A percentile compares a stretch with the other conserved stretches of the same genome.
phyloP scores from a whole-genome alignment of 495 filamentous ascomycete species.

The Acidomyces sp. region DNA sequence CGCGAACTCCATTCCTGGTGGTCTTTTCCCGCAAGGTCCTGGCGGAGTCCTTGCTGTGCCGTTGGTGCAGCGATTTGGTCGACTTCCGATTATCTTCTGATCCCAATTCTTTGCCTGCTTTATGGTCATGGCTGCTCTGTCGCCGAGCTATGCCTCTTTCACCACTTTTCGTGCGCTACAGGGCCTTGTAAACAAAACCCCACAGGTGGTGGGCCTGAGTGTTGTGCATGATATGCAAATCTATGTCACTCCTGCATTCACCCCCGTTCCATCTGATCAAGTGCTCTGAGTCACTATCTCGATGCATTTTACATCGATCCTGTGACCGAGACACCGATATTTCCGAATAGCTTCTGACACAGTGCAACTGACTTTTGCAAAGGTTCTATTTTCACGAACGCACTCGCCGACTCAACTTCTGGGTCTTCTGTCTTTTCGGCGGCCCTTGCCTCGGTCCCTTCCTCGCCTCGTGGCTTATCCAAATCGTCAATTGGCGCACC shows the following conservation, averaged over 20 bases:
- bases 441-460: slow-evolving; percentile 38
- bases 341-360: not conserved
- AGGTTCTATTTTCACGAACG: slow-evolving; percentile 33
- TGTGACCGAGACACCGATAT: too few relatives aligned
- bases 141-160: slow-evolving; percentile 35
- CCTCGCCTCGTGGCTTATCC: slow-evolving; percentile 32
- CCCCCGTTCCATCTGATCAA: too few relatives aligned
- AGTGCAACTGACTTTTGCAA: too few relatives aligned
- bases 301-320: too few relatives aligned
- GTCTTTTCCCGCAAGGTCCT: slow-evolving; percentile 40
- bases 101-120: slow-evolving; percentile 37
- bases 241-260: too few relatives aligned
- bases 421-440: slow-evolving; percentile 36
- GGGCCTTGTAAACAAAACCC: slow-evolving; percentile 36
- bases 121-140: slow-evolving; percentile 36
- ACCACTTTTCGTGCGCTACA: slow-evolving; percentile 41
- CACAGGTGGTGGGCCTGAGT: slow-evolving; percentile 36
- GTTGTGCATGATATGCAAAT: slow-evolving; percentile 34
- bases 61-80: slow-evolving; percentile 37
- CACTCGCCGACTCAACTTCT: slow-evolving; percentile 39
- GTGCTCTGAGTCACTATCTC: too few relatives aligned
- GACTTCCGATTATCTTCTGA: slow-evolving; percentile 40
- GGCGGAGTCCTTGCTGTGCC: slow-evolving; percentile 42
- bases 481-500: slow-evolving; percentile 29
- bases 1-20: slow-evolving; percentile 36